Evolutionary conservation across 1,139 yeast genomes (phyloP), one percentile per base, ranked within the genome.

Genomic region (Blastobotrys elegans): DNA sequence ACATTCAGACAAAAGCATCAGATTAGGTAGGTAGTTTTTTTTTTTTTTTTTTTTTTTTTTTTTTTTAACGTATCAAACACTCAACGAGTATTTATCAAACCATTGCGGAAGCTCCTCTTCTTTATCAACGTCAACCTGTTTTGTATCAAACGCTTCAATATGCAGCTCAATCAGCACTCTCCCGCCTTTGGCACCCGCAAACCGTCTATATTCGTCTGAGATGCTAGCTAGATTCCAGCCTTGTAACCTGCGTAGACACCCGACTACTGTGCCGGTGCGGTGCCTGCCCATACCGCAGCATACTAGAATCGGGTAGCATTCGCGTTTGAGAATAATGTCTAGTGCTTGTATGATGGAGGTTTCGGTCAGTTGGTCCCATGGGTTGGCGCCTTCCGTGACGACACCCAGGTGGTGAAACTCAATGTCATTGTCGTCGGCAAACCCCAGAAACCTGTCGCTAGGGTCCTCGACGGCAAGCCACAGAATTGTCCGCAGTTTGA

Each of bases 261-360:
- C 98, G 49, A 92, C 79, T 2, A 92, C 96, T 0, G 97, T 89
- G 0, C 98, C 98, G 0, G 97, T 89, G 52, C 97, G 75, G 65
- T 92, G 97, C 56, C 97, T 73, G 0, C 98, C 98, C 97, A 90
- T 90, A 11, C 97, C 96, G 61, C 97, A 92, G 66, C 97, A 90
- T 6, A 89, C 92, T 44, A 92, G 69, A 53, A 90, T 59, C 0
- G 98, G 97, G 59, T 87, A 86, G 62, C 82, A 79, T n/a, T 77
- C 74, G 53, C 74, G 75, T 58, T 86, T 77, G 46, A 83, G 77
- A 32, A 90, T 82, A 40, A 88, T 74, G 55, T 83, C 86, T 53
- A 90, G 69, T 0, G 97, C 95, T 53, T 79, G 82, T 30, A 79
- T 78, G 43, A 90, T 89, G 27, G 95, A 82, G 34, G 78, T 74